Conservation (phyloP, 306 rosid genomes). For the Dryas drummondii region DNA sequence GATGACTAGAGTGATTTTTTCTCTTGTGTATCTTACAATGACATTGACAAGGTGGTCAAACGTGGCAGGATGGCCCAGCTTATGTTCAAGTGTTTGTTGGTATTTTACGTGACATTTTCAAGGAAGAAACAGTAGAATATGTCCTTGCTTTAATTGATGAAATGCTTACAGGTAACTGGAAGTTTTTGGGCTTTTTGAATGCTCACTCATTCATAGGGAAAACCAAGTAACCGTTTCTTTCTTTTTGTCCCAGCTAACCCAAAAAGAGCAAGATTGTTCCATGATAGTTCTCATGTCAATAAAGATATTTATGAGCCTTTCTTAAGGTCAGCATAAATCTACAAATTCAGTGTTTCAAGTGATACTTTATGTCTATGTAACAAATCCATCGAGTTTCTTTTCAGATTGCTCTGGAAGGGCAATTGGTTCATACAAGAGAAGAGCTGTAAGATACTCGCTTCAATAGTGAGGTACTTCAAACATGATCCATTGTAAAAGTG, state of each 20-base stretch:
- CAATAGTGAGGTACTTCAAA: constrained; percentile 67
- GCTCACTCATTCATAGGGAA: background rate
- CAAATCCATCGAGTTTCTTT: constrained; percentile 11
- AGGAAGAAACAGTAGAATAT: constrained; percentile 94
- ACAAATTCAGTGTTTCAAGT: background rate
- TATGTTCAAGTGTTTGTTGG: constrained; percentile 78
- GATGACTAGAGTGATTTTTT: constrained; percentile 4
- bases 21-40: constrained; percentile 14
- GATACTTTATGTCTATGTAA: background rate
- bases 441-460: constrained; percentile 93
- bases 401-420: constrained; percentile 95
- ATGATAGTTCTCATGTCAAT: constrained; percentile 65
- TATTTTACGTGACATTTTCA: constrained; percentile 78
- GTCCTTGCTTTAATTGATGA: constrained; percentile 86
- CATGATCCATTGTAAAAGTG: constrained; percentile 5
- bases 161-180: constrained; percentile 74
- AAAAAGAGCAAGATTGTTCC: constrained; percentile 84
- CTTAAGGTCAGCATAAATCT: constrained; percentile 60
- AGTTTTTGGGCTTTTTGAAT: constrained; percentile 2
- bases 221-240: constrained; percentile 16
- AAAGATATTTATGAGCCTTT: constrained; percentile 90
- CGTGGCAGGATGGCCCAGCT: constrained; percentile 89
- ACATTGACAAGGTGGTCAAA: constrained; percentile 17
- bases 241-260: constrained; percentile 62
- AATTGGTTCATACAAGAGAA: constrained; percentile 97